phyloP scores from a whole-genome alignment of 169 alveolate genomes.

The Cryptosporidium canis region DNA sequence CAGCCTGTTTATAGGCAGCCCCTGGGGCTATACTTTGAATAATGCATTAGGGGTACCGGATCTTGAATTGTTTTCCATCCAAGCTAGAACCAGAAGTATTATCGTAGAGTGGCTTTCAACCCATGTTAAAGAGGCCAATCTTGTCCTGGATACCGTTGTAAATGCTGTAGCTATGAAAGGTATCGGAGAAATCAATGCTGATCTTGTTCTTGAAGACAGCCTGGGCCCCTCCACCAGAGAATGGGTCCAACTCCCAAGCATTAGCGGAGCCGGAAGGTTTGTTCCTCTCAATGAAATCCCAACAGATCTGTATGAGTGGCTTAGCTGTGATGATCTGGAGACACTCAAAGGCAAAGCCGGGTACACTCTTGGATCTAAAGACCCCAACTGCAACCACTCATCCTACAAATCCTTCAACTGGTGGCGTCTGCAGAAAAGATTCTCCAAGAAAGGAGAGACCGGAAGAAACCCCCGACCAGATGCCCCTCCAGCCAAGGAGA shows the following conservation, averaged over 20 bases:
- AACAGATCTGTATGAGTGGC: constrained; percentile 55
- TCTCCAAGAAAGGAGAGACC: background rate
- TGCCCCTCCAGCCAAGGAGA: background rate
- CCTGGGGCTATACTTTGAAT: constrained; percentile 47
- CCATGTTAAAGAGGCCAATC: constrained; percentile 27
- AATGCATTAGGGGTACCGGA: constrained; percentile 43
- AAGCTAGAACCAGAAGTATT: constrained; percentile 35
- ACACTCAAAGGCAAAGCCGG: background rate
- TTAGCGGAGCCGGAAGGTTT: constrained; percentile 46
- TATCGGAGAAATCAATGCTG: constrained; percentile 5
- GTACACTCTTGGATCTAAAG: background rate
- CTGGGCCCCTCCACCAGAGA: constrained; percentile 33
- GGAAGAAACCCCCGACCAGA: background rate
- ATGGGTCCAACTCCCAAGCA: constrained; percentile 60
- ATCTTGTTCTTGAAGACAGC: background rate
- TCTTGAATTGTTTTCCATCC: constrained; percentile 19
- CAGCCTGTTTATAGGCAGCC: constrained; percentile 9
- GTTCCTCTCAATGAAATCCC: constrained; percentile 65
- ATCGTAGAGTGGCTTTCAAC: constrained; percentile 25
- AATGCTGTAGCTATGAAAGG: constrained; percentile 43
- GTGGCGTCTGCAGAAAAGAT: constrained; percentile 55
- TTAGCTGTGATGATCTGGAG: constrained; percentile 18
- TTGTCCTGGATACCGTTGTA: constrained; percentile 41
- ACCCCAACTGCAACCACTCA: background rate
- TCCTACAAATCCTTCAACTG: constrained; percentile 2